Evolutionary conservation across 768 basidiomycete species (phyloP).

Genomic region (Crucibulum laeve): DNA sequence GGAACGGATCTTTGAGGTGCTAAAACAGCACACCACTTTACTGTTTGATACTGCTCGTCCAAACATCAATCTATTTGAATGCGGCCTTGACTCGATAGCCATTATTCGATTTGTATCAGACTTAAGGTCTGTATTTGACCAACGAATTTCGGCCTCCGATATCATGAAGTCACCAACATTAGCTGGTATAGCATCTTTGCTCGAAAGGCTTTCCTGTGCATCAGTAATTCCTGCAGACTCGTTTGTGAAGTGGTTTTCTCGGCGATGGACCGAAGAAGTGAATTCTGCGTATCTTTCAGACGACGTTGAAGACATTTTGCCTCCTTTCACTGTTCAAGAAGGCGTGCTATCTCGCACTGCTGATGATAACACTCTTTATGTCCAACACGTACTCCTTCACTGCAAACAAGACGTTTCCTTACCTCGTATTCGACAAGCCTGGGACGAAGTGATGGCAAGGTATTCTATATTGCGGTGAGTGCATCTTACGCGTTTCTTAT

Average conservation of each 20-base stretch:
- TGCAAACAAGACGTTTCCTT: slow-evolving; percentile 17
- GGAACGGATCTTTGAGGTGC: slow-evolving; percentile 15
- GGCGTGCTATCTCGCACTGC: slow-evolving; percentile 39
- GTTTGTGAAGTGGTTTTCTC: background rate
- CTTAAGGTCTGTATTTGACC: slow-evolving; percentile 15
- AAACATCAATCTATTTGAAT: slow-evolving; percentile 24
- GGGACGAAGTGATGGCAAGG: slow-evolving; percentile 22
- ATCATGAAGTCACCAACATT: slow-evolving; percentile 24
- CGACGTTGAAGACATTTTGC: slow-evolving; percentile 25
- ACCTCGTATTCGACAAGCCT: slow-evolving; percentile 22
- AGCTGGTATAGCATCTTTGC: slow-evolving; percentile 15
- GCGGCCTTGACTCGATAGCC: slow-evolving; percentile 26
- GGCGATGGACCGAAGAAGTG: slow-evolving; percentile 5
- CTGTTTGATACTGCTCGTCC: slow-evolving; percentile 12
- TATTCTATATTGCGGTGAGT: slow-evolving; percentile 24
- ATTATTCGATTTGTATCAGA: slow-evolving; percentile 21
- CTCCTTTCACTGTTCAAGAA: slow-evolving; percentile 43
- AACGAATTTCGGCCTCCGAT: slow-evolving; percentile 17
- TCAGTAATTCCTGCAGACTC: background rate
- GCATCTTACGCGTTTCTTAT: background rate
- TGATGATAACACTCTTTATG: slow-evolving; percentile 31
- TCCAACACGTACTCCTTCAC: slow-evolving; percentile 37
- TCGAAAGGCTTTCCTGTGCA: background rate
- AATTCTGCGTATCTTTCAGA: slow-evolving; percentile 8
- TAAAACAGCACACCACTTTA: slow-evolving; percentile 16